Base-by-base conservation (phyloP, 2,329 filamentous ascomycete species). In the Hortaea werneckii region DNA sequence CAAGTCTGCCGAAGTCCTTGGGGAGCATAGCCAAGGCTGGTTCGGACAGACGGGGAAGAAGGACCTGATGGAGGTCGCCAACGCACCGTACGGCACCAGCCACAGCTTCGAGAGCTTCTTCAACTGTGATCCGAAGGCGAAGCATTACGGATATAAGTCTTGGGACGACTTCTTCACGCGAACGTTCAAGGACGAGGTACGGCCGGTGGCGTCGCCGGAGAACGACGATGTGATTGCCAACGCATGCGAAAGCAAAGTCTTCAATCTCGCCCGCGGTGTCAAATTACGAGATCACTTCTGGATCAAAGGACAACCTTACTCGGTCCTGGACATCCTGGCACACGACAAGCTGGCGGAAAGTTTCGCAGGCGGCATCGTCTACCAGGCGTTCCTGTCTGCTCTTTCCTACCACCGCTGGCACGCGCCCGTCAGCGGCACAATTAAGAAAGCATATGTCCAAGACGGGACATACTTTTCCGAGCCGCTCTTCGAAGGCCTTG, bases 141-240 rank as follows among this genome's bases (percentile, higher is more conserved):
- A 74, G 52, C 59, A 80, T 57, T 71, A 77, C 50, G 81, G 82
- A 12, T 85, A 70, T 66, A 75, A 70, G 46, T 83, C 78, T 0
- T 85, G 82, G 82, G 82, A 86, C 48, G 68, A 78, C 56, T 86
- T 85, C 66, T 85, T 86, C 65, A 83, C 78, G 0, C 73, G 82
- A 5, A 46, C 67, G 5, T 72, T 84, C 45, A 69, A 65, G 6
- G 68, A 74, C 0, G 70, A 76, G 3, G 70, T 77, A 1, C 74
- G 82, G 0, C 82, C 81, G 0, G 67, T 85, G 1, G 77, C 75
- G 0, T 67, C 62, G 0, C 76, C 77, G 0, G 69, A 78, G 0
- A 73, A 85, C 47, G 64, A 70, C 47, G 63, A 57, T 29, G 65
- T 78, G 20, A 75, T 86, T 45, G 73, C 68, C 42, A 85, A 83